Evolutionary conservation across 83 land plant genomes (phyloP).

Genomic region (Picea abies): DNA sequence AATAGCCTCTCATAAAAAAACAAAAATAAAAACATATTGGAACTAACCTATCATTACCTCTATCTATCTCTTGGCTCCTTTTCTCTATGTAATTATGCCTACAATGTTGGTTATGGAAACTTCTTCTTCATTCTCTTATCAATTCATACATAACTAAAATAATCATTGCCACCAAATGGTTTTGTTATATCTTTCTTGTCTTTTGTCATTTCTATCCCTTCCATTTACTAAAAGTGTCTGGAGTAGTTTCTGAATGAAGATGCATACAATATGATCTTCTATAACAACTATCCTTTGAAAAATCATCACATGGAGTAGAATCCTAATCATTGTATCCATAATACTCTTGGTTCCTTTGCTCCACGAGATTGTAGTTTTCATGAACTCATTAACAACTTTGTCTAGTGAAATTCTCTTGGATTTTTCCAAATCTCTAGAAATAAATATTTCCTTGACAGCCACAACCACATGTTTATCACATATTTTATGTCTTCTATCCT

Average conservation of each 20-base stretch:
- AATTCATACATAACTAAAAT: not conserved
- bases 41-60: constrained; percentile 2
- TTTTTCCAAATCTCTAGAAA: constrained; percentile 1
- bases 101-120: not conserved
- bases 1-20: constrained; percentile 49
- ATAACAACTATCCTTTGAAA: constrained; percentile 36
- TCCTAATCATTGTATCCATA: constrained; percentile 6
- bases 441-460: not conserved
- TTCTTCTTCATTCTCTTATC: constrained; percentile 1
- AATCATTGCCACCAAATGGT: constrained; percentile 1
- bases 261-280: constrained; percentile 45
- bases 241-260: constrained; percentile 35
- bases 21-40: constrained; percentile 21
- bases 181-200: not conserved
- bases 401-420: not conserved
- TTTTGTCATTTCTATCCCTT: not conserved
- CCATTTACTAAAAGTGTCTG: constrained; percentile 13
- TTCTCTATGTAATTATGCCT: not conserved
- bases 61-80: constrained; percentile 6
- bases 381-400: not conserved
- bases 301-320: constrained; percentile 21
- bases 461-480: not conserved
- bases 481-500: not conserved
- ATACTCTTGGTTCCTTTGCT: constrained; percentile 12
- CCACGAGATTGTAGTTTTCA: constrained; percentile 12